Base-by-base conservation (phyloP, 2,329 filamentous ascomycete species). In the Aspergillus ochraceoroseus region DNA sequence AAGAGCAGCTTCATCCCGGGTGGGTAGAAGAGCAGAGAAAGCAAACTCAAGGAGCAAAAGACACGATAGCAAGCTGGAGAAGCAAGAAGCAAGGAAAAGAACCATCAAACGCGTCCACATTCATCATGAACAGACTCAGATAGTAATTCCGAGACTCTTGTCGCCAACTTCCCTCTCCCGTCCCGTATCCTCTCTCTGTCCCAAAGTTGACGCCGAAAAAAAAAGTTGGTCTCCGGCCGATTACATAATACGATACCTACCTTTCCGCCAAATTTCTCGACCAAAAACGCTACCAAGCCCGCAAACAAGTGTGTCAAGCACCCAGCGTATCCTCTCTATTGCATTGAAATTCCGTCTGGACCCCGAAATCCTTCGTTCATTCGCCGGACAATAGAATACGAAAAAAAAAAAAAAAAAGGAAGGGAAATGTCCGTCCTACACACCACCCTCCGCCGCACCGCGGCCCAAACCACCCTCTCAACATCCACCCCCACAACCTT, bases 401-500 rank as follows among this genome's bases (percentile, higher is more conserved):
- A n/a, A n/a, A n/a, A n/a, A n/a, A n/a, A n/a, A n/a, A n/a, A n/a
- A n/a, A n/a, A n/a, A n/a, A n/a, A n/a, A n/a, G n/a, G n/a, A n/a
- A n/a, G n/a, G n/a, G n/a, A n/a, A 49, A 64, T 67, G 63, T 60
- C 63, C 43, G 52, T 67, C 52, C n/a, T n/a, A n/a, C 56, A 58
- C 47, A 54, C 54, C 31, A 52, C 62, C 33, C 54, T 65, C 48
- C 64, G 62, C 54, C 63, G 60, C 52, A 56, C 51, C 23, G 55
- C 59, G 48, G 52, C 56, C 48, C 54, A 54, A 44, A 47, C 51
- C 41, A 51, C 44, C 43, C 44, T 23, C 29, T 13, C 29, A 18
- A 31, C 31, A 34, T 43, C 28, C 50, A 45, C 48, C 37, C 47
- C 59, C 34, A 65, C 61, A 46, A 68, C 67, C 34, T 70, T 66